Base-by-base conservation (phyloP, 352 stramenopile species). In the Phytophthora multivora region DNA sequence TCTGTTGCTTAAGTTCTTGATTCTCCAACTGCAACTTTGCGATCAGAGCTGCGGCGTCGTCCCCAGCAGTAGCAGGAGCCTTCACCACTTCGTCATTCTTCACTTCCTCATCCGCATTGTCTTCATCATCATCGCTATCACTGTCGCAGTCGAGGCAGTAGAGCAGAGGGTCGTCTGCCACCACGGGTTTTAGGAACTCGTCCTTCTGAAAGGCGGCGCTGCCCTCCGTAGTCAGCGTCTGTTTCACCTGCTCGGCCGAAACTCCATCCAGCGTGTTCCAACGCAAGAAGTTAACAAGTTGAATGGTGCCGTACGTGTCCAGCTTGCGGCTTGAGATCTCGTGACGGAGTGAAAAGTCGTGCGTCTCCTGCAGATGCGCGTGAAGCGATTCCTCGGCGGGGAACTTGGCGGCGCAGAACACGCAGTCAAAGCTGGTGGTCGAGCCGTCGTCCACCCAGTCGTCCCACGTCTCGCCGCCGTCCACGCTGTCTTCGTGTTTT, bases 381-480 rank as follows among this genome's bases (percentile, higher is more conserved):
- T 91, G 82, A 36, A 95, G 70, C 25, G 71, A 60, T 54, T 74
- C 65, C 55, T 91, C 75, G 11, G 57, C 40, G 12, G 73, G 30
- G 53, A 83, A 80, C 35, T 76, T 76, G 41, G 72, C 66, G 46
- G 51, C 49, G 55, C 86, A 95, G 64, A 95, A 92, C 23, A 95
- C 73, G 40, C 86, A 95, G 52, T 62, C 66, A 52, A 89, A 90
- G 59, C 53, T 75, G 19, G 56, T 16, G 49, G 75, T 71, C 19
- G 75, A 57, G 50, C 64, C 66, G 38, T 95, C 86, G 55, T 92
- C 86, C 40, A 92, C 79, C 86, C 86, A 95, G 77, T 95, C 86
- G 47, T 95, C 81, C 86, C 86, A 95, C 50, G 74, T 89, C 75
- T 93, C 83, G 47, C 58, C 75, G 41, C 49, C 51, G 46, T 80